Evolutionary conservation across 805 yeast species (phyloP).

Genomic region (Pichia cabralensis): DNA sequence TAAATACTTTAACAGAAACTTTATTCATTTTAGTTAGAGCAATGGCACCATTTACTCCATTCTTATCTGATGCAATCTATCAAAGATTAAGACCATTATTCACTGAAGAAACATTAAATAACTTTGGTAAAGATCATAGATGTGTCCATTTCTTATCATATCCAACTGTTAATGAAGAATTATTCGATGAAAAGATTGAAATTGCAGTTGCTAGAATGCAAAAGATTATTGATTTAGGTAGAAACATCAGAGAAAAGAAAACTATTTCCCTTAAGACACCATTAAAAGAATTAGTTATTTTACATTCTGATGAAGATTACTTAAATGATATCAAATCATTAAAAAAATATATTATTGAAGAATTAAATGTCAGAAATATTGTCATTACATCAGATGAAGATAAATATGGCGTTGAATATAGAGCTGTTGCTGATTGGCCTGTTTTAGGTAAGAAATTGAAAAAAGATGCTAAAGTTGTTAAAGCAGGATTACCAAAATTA

Average conservation of each 20-base stretch:
- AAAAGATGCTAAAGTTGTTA: slow-evolving; percentile 87
- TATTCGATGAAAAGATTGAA: slow-evolving; percentile 77
- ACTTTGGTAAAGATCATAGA: slow-evolving; percentile 48
- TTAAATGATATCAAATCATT: slow-evolving; percentile 70
- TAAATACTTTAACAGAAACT: slow-evolving; percentile 87
- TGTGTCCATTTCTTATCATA: slow-evolving; percentile 92
- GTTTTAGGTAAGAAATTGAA: slow-evolving; percentile 94
- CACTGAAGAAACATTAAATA: slow-evolving; percentile 44
- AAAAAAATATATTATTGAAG: slow-evolving; percentile 75
- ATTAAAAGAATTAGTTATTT: slow-evolving; percentile 73
- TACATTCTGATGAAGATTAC: slow-evolving; percentile 70
- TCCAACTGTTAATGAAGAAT: slow-evolving; percentile 73
- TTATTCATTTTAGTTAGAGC: slow-evolving; percentile 82
- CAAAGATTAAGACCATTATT: slow-evolving; percentile 58
- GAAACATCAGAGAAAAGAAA: slow-evolving; percentile 95
- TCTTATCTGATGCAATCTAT: slow-evolving; percentile 83
- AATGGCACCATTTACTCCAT: slow-evolving; percentile 99
- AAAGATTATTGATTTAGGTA: slow-evolving; percentile 89
- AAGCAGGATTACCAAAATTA: slow-evolving; percentile 80
- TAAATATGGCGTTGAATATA: slow-evolving; percentile 84
- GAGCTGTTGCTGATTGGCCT: slow-evolving; percentile 98
- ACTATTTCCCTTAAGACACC: slow-evolving; percentile 92
- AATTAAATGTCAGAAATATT: slow-evolving; percentile 83
- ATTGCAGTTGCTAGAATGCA: slow-evolving; percentile 92
- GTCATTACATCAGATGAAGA: slow-evolving; percentile 84